Percentiles rank a stretch among this genome's conserved stretches.
These are phyloP conservation scores for Quercus glauca DNA, from an alignment of 306 rosid species.

Conservation along the genomic window DNA sequence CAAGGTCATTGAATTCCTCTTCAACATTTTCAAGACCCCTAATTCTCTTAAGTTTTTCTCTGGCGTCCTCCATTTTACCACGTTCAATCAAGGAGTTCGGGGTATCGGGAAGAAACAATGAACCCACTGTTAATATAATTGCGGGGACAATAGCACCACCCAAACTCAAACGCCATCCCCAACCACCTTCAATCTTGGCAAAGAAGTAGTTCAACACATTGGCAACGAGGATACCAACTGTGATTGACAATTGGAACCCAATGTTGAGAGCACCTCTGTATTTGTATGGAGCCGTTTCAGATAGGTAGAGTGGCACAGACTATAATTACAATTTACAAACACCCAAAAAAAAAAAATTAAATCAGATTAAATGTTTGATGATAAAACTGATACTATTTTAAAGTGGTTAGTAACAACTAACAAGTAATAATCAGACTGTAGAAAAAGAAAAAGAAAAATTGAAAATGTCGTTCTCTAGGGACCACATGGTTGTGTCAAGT, in stretches of 20 bases:
- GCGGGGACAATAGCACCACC: conserved; percentile 95
- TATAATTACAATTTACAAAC: conserved; percentile 24
- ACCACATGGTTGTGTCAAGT: not conserved
- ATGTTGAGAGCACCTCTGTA: conserved; percentile 84
- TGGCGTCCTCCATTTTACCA: conserved; percentile 56
- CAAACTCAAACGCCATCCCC: conserved; percentile 97
- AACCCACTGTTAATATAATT: conserved; percentile 59
- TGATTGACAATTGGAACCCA: conserved; percentile 80
- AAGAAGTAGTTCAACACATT: conserved; percentile 82
- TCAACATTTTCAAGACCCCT: conserved; percentile 66
- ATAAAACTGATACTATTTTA: not conserved
- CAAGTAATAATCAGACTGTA: not conserved
- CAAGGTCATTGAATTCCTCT: conserved; percentile 71
- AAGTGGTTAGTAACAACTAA: not conserved
- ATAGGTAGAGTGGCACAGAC: conserved; percentile 89
- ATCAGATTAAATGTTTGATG: too few relatives aligned
- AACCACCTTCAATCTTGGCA: conserved; percentile 80
- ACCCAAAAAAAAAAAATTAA: not conserved
- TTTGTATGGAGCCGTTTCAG: conserved; percentile 92
- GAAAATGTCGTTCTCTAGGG: not conserved
- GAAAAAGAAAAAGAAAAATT: not conserved
- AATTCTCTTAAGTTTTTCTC: conserved; percentile 34
- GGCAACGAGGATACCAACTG: conserved; percentile 78
- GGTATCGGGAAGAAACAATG: conserved; percentile 74
- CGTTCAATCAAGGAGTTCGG: conserved; percentile 92